Conservation (phyloP, 2,329 filamentous ascomycete genomes). For the Atkinsonella texensis region DNA sequence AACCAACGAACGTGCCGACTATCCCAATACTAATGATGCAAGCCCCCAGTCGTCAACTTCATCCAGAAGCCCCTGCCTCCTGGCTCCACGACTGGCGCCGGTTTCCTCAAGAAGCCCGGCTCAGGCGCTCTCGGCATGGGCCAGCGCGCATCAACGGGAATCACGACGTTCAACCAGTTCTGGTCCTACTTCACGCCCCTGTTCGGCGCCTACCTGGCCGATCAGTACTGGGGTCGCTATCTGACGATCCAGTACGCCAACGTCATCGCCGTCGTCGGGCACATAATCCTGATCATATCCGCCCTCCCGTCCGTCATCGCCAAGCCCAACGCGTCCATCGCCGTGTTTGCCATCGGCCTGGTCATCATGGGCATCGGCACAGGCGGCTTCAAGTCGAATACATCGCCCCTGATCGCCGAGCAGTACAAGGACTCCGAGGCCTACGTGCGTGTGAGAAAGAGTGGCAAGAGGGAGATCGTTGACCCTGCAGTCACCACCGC, state of each 20-base stretch:
- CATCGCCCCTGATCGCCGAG: slow-evolving; percentile 52
- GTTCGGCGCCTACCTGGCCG: slow-evolving; percentile 36
- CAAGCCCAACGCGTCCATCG: slow-evolving; percentile 42
- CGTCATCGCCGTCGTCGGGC: slow-evolving; percentile 49
- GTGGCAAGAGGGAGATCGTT: slow-evolving; percentile 49
- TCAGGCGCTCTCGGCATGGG: slow-evolving; percentile 45
- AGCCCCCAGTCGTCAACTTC: slow-evolving; percentile 41
- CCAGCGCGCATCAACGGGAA: slow-evolving; percentile 36
- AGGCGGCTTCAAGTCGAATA: slow-evolving; percentile 65
- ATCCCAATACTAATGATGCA: not conserved
- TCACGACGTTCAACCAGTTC: slow-evolving; percentile 40
- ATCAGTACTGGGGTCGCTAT: slow-evolving; percentile 55
- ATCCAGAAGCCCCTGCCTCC: slow-evolving; percentile 45
- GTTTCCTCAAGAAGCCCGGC: slow-evolving; percentile 19
- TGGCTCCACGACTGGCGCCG: slow-evolving; percentile 42
- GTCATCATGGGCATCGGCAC: slow-evolving; percentile 46
- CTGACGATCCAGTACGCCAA: slow-evolving; percentile 55
- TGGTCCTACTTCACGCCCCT: slow-evolving; percentile 50
- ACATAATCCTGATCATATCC: slow-evolving; percentile 53
- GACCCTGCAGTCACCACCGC: slow-evolving; percentile 51
- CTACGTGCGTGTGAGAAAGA: slow-evolving; percentile 25
- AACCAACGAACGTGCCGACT: no score
- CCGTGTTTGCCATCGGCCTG: slow-evolving; percentile 50
- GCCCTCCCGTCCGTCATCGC: slow-evolving; percentile 52
- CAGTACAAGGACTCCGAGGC: slow-evolving; percentile 42